Conservation (phyloP, 2,329 filamentous ascomycete species). For the Apiospora koreana region DNA sequence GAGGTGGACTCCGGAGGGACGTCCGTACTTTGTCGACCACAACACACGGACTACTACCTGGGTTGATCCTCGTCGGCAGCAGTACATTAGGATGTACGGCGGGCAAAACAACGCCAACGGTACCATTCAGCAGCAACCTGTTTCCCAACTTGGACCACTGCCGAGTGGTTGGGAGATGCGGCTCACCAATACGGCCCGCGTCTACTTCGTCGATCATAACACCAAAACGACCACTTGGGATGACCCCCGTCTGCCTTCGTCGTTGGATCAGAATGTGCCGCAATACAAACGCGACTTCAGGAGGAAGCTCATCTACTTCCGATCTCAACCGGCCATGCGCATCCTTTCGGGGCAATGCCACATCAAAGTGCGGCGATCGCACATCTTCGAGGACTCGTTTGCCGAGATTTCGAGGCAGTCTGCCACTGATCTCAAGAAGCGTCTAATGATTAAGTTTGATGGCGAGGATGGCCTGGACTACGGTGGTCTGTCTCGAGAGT, state of each 20-base stretch:
- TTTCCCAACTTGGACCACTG: conserved; percentile 91
- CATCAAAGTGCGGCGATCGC: conserved; percentile 93
- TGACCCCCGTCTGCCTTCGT: conserved; percentile 91
- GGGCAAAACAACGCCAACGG: conserved; percentile 84
- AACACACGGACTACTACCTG: conserved; percentile 98
- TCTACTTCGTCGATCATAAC: conserved; percentile 99
- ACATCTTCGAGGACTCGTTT: conserved; percentile 99
- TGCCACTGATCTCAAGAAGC: conserved; percentile 94
- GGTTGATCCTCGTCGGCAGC: conserved; percentile 95
- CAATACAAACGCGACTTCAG: conserved; percentile 99
- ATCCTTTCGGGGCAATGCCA: conserved; percentile 97
- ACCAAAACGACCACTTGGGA: conserved; percentile 99
- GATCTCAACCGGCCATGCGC: conserved; percentile 92
- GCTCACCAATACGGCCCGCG: conserved; percentile 93
- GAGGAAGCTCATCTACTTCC: conserved; percentile 98
- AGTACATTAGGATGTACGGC: conserved; percentile 96
- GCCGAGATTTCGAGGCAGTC: conserved; percentile 98
- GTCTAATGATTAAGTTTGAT: conserved; percentile 99
- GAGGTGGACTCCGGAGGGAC: conserved; percentile 89
- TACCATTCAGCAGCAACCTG: conserved; percentile 93
- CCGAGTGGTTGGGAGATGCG: conserved; percentile 99
- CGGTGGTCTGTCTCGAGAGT: conserved; percentile 94
- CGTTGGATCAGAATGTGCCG: conserved; percentile 94
- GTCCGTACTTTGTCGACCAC: conserved; percentile 97
- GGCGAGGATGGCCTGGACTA: conserved; percentile 98